Evolutionary conservation across 176 grass and related monocot species (phyloP).

Genomic region (Coix lacrymajobi): DNA sequence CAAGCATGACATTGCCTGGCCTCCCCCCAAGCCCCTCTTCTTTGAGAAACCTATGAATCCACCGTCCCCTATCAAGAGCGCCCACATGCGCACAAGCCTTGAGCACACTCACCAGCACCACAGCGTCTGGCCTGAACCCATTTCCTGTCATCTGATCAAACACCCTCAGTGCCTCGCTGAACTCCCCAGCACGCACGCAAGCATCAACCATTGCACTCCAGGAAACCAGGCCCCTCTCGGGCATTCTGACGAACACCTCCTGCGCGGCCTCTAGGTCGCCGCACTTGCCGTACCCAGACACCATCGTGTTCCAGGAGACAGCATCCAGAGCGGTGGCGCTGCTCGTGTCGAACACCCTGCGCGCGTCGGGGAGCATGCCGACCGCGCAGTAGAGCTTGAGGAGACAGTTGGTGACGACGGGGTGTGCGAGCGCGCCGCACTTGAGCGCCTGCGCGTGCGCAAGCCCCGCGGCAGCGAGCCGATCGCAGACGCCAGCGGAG

Average conservation of each 20-base stretch:
- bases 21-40: slow-evolving; percentile 2
- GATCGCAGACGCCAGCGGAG: background rate
- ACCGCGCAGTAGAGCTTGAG: slow-evolving; percentile 51
- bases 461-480: slow-evolving; percentile 2
- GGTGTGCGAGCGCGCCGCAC: slow-evolving; percentile 40
- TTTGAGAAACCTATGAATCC: slow-evolving; percentile 40
- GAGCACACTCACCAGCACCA: slow-evolving; percentile 49
- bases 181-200: slow-evolving; percentile 23
- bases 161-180: slow-evolving; percentile 30
- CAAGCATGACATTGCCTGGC: slow-evolving; percentile 35
- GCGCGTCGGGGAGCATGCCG: slow-evolving; percentile 31
- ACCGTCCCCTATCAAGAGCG: slow-evolving; percentile 31
- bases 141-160: slow-evolving; percentile 44
- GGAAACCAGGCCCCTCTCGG: slow-evolving; percentile 41
- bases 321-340: slow-evolving; percentile 10
- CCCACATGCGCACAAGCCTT: slow-evolving; percentile 55
- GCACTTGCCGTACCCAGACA: slow-evolving; percentile 43
- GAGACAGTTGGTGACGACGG: slow-evolving; percentile 61
- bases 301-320: slow-evolving; percentile 62
- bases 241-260: slow-evolving; percentile 57
- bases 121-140: slow-evolving; percentile 31
- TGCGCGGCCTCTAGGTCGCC: slow-evolving; percentile 25
- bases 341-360: slow-evolving; percentile 42
- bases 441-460: slow-evolving; percentile 53
- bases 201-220: slow-evolving; percentile 57